Conservation (phyloP, 768 basidiomycete genomes). For the Tephrocybe sp. region DNA sequence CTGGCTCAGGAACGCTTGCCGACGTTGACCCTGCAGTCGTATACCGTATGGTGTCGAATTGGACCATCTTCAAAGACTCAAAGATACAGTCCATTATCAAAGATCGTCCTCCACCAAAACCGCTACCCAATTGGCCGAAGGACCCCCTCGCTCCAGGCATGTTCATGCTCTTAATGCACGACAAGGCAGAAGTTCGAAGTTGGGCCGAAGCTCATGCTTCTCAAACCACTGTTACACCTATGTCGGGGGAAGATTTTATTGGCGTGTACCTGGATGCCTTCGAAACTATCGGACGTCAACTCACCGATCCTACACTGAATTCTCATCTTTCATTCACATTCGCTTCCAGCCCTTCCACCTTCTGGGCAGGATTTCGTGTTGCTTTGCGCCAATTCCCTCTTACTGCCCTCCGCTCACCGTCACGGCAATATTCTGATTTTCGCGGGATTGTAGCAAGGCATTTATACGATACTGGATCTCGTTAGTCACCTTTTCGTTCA, state of each 20-base stretch:
- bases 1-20: conserved; percentile 28
- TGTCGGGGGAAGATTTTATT: conserved; percentile 45
- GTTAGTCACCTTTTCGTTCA: conserved; percentile 40
- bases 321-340: conserved; percentile 22
- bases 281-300: conserved; percentile 30
- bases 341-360: conserved; percentile 34
- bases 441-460: conserved; percentile 59
- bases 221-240: conserved; percentile 37
- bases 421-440: conserved; percentile 38
- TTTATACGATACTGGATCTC: conserved; percentile 53
- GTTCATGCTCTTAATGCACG: conserved; percentile 55
- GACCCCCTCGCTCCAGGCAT: conserved; percentile 60
- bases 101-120: conserved; percentile 31
- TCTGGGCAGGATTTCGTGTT: conserved; percentile 50
- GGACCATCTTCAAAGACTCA: conserved; percentile 51
- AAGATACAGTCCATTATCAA: conserved; percentile 43
- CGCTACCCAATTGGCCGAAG: conserved; percentile 50
- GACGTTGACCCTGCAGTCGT: conserved; percentile 47
- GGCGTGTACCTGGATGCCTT: conserved; percentile 46
- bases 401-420: conserved; percentile 32
- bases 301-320: conserved; percentile 12
- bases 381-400: conserved; percentile 56
- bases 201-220: conserved; percentile 57
- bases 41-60: conserved; percentile 64
- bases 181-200: conserved; percentile 44